phyloP scores from a whole-genome alignment of 495 filamentous ascomycete genomes.

The Penicillium tannophilum region DNA sequence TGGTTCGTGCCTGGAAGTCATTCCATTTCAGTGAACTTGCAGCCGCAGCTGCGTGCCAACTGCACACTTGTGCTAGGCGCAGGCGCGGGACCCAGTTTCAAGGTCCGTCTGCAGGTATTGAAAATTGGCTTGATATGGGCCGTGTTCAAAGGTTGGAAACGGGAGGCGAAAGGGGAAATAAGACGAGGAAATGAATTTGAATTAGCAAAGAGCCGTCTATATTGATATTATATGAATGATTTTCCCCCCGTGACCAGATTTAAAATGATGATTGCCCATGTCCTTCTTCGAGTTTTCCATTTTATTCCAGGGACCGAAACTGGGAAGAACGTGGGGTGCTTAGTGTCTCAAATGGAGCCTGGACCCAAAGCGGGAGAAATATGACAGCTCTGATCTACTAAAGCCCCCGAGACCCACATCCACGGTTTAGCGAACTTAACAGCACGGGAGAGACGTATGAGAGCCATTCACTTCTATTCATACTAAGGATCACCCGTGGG shows the following conservation, averaged over 20 bases:
- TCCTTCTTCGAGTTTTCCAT: not conserved
- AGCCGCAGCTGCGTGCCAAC: slow-evolving; percentile 22
- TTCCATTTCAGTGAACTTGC: slow-evolving; percentile 21
- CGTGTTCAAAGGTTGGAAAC: slow-evolving; percentile 1
- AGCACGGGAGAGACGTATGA: slow-evolving; percentile 8
- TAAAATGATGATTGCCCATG: not conserved
- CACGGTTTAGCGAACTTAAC: slow-evolving; percentile 16
- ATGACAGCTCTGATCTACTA: slow-evolving; percentile 43
- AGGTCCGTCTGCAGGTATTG: slow-evolving; percentile 16
- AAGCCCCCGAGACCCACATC: slow-evolving; percentile 13
- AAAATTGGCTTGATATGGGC: slow-evolving; percentile 12
- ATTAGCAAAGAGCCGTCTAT: too few species aligned
- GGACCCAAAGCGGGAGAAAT: slow-evolving; percentile 30
- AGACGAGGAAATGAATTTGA: not conserved
- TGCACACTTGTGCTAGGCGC: slow-evolving; percentile 28
- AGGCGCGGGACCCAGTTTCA: slow-evolving; percentile 14
- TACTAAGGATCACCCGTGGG: not conserved
- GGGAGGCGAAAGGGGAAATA: not conserved
- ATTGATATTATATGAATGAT: too few species aligned
- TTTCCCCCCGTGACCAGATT: not conserved
- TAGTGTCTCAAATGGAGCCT: slow-evolving; percentile 4
- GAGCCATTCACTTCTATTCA: not conserved
- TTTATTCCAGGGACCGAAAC: slow-evolving; percentile 2
- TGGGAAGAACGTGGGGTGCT: not conserved
- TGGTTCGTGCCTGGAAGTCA: slow-evolving; percentile 26